Base-by-base conservation (phyloP, 2,329 filamentous ascomycete genomes). In the Emergomyces orientalis region DNA sequence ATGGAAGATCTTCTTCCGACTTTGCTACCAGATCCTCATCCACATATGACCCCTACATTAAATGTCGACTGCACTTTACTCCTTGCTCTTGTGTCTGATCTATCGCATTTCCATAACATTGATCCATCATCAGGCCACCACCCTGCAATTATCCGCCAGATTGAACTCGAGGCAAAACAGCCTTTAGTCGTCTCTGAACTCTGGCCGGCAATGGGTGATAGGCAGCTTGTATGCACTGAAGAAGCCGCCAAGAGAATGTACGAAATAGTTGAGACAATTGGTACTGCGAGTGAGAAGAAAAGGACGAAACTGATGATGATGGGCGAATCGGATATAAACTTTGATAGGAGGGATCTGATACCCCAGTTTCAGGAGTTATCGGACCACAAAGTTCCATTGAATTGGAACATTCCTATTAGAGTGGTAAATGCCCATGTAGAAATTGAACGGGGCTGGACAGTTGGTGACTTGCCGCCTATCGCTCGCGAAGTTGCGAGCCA, bases 71-170 rank as follows among this genome's bases (percentile, higher is more conserved):
- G 78, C 67, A 90, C 88, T 1, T 83, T 90, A 56, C 80, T 92
- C 6, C 81, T 92, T 5, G 88, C 88, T 4, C 77, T 91, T 2
- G 83, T 88, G 1, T 90, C 88, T 0, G 89, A 92, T 68, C 84
- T 91, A 32, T 88, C 86, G 1, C 87, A 91, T 70, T 75, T 75
- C 41, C 70, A 73, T 62, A 67, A 69, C 45, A 75, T 76, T 60
- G 69, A 74, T 2, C 77, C 80, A 55, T 76, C 81, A 41, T 78
- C 80, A n/a, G 79, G 77, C 72, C 80, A 82, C 67, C 86, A 87
- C 67, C 78, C 75, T 27, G 83, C 85, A 52, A 85, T 90, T 59
- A 76, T 82, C 59, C 80, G 82, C 17, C 87, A 90, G 69, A 84
- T 90, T 63, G 80, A 85, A 63, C 78, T 86, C 39, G 89, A 91